A percentile compares a stretch with the other conserved stretches of the same genome.
Conservation (phyloP, 2,329 filamentous ascomycete species). For the Apiospora kogelbergensis region DNA sequence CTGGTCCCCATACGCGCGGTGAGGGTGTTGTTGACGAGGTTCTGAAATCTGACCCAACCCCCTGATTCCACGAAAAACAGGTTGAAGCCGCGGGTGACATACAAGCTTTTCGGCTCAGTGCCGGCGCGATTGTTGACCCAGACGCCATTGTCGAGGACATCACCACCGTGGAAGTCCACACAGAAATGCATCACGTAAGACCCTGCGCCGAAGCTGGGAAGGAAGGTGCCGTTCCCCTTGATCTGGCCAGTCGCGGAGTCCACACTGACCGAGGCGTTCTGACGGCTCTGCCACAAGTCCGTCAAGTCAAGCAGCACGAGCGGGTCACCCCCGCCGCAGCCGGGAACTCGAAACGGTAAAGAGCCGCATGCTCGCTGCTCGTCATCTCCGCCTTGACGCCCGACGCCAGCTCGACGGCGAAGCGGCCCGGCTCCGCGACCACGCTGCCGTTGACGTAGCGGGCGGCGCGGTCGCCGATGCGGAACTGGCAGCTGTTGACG, state of each 20-base stretch:
- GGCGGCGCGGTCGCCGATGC: slow-evolving; percentile 44
- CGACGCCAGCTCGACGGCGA: slow-evolving; percentile 53
- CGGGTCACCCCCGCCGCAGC: slow-evolving; percentile 36
- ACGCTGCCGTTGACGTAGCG: slow-evolving; percentile 41
- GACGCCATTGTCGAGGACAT: slow-evolving; percentile 34
- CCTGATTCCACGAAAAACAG: slow-evolving; percentile 45
- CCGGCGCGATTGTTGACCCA: slow-evolving; percentile 41
- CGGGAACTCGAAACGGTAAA: slow-evolving; percentile 63
- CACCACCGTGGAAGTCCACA: slow-evolving; percentile 53
- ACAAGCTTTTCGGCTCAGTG: slow-evolving; percentile 36
- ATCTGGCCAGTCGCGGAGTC: slow-evolving; percentile 52
- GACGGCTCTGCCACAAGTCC: slow-evolving; percentile 55
- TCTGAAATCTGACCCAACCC: slow-evolving; percentile 56
- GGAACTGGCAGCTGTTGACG: slow-evolving; percentile 57
- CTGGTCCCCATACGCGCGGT: slow-evolving; percentile 63
- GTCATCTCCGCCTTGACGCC: slow-evolving; percentile 60
- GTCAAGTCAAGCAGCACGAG: slow-evolving; percentile 59
- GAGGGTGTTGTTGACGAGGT: slow-evolving; percentile 44
- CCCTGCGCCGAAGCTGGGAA: slow-evolving; percentile 61
- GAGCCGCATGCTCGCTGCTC: slow-evolving; percentile 57
- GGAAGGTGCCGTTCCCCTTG: slow-evolving; percentile 56
- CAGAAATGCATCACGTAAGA: slow-evolving; percentile 60
- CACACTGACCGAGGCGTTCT: slow-evolving; percentile 50
- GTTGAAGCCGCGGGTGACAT: slow-evolving; percentile 41
- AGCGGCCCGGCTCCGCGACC: slow-evolving; percentile 54